phyloP scores from a whole-genome alignment of 2,329 filamentous ascomycete species.

The Fusarium domesticum region DNA sequence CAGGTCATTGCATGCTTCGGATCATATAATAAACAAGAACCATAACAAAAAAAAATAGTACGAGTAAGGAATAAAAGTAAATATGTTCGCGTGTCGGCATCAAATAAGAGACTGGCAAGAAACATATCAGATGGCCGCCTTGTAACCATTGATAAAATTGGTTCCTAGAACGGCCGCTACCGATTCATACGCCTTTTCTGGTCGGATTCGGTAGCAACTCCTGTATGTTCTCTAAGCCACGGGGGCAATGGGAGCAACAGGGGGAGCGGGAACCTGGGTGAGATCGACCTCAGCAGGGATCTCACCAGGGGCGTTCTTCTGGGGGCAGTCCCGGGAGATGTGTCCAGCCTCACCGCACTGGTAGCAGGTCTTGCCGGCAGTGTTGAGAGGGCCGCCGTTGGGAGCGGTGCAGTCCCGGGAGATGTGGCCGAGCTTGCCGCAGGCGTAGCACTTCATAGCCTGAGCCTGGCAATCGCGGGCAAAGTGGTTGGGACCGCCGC shows the following conservation, averaged over 20 bases:
- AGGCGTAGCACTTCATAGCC: constrained; percentile 98
- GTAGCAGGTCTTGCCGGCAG: constrained; percentile 97
- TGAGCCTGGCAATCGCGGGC: constrained; percentile 97
- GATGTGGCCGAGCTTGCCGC: constrained; percentile 92
- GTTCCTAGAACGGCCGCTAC: constrained; percentile 10
- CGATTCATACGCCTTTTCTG: constrained; percentile 7
- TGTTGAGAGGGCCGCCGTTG: constrained; percentile 93
- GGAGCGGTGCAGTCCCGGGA: constrained; percentile 92
- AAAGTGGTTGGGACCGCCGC: constrained; percentile 91
- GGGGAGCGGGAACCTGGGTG: constrained; percentile 40
- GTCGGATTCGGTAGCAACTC: constrained; percentile 13
- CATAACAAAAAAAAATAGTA: constrained; percentile 31
- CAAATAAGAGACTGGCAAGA: constrained; percentile 25
- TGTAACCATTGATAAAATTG: constrained; percentile 5
- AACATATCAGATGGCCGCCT: constrained; percentile 19
- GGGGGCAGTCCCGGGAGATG: constrained; percentile 90
- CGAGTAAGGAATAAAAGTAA: constrained; percentile 19
- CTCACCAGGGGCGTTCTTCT: constrained; percentile 60
- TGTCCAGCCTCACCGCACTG: constrained; percentile 93
- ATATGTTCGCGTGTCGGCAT: constrained; percentile 32
- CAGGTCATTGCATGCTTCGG: constrained; percentile 31
- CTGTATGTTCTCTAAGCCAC: constrained; percentile 34
- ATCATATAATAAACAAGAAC: constrained; percentile 33
- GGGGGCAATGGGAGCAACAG: constrained; percentile 45
- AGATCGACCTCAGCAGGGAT: constrained; percentile 45